Evolutionary conservation across 2,329 filamentous ascomycete genomes (phyloP).

Genomic region (Diplodia seriata): DNA sequence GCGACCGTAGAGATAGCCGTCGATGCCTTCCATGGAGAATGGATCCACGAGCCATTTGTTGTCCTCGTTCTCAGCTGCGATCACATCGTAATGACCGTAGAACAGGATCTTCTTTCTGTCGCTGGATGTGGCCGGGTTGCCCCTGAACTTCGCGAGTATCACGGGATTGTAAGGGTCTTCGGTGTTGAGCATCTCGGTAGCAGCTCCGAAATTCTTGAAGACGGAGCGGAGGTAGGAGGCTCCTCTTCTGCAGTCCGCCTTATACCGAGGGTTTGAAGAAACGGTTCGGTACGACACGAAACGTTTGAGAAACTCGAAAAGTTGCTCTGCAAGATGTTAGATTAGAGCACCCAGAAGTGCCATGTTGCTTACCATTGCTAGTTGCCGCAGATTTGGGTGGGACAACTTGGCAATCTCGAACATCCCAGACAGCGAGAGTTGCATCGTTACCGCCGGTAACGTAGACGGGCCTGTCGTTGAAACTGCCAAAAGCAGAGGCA

Average conservation of each 20-base stretch:
- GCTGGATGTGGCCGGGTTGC: slow-evolving; percentile 69
- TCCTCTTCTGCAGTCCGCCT: slow-evolving; percentile 89
- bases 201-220: slow-evolving; percentile 89
- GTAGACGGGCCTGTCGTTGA: slow-evolving; percentile 78
- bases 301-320: slow-evolving; percentile 71
- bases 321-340: slow-evolving; percentile 59
- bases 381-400: slow-evolving; percentile 57
- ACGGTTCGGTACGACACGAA: slow-evolving; percentile 93
- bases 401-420: slow-evolving; percentile 63
- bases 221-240: slow-evolving; percentile 88
- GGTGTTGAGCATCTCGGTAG: slow-evolving; percentile 88
- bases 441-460: slow-evolving; percentile 95
- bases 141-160: slow-evolving; percentile 88
- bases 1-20: slow-evolving; percentile 92
- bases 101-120: slow-evolving; percentile 88
- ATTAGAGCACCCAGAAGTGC: slow-evolving; percentile 31
- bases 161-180: slow-evolving; percentile 82
- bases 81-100: slow-evolving; percentile 98
- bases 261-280: slow-evolving; percentile 83
- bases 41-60: slow-evolving; percentile 87
- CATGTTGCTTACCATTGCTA: slow-evolving; percentile 58
- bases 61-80: slow-evolving; percentile 82
- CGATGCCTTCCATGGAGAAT: slow-evolving; percentile 85
- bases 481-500: slow-evolving; percentile 76
- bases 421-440: slow-evolving; percentile 86